A percentile compares a stretch with the other conserved stretches of the same genome.
These are phyloP conservation scores for Trametes sanguinea DNA, from an alignment of 768 basidiomycete genomes.

Conservation along the genomic window DNA sequence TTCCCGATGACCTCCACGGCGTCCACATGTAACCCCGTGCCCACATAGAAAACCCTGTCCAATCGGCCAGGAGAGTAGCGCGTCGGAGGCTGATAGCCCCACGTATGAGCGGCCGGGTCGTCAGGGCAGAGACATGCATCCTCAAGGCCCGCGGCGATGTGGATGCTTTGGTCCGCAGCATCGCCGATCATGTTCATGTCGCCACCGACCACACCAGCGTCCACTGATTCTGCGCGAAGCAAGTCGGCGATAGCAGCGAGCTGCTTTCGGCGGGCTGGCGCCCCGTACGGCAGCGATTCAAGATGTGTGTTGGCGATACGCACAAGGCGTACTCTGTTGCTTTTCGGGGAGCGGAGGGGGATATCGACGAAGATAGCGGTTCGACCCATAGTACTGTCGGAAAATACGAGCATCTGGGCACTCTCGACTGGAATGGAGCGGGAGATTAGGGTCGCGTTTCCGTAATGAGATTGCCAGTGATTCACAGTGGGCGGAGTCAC, in stretches of 20 bases:
- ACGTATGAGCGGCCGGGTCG: slow-evolving; percentile 53
- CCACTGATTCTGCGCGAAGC: slow-evolving; percentile 47
- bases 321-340: slow-evolving; percentile 42
- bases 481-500: slow-evolving; percentile 54
- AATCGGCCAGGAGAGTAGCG: slow-evolving; percentile 54
- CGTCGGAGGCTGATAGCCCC: slow-evolving; percentile 63
- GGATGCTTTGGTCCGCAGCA: slow-evolving; percentile 44
- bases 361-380: slow-evolving; percentile 61
- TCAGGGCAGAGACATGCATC: slow-evolving; percentile 55
- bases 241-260: slow-evolving; percentile 52
- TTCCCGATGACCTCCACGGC: slow-evolving; percentile 59
- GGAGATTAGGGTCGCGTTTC: slow-evolving; percentile 72
- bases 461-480: slow-evolving; percentile 64
- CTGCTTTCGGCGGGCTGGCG: slow-evolving; percentile 46
- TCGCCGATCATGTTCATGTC: slow-evolving; percentile 70
- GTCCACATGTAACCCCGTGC: slow-evolving; percentile 52
- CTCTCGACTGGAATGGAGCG: slow-evolving; percentile 51
- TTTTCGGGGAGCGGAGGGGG: slow-evolving; percentile 41
- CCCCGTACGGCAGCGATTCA: slow-evolving; percentile 58
- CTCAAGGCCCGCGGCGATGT: slow-evolving; percentile 46
- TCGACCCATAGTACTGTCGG: slow-evolving; percentile 50
- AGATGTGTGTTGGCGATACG: slow-evolving; percentile 75
- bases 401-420: slow-evolving; percentile 55
- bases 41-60: slow-evolving; percentile 65
- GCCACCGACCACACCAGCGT: slow-evolving; percentile 65